Percentiles rank a stretch among this genome's conserved stretches.
phyloP scores from a whole-genome alignment of 305 asterid species.

The Fraxinus sp. region DNA sequence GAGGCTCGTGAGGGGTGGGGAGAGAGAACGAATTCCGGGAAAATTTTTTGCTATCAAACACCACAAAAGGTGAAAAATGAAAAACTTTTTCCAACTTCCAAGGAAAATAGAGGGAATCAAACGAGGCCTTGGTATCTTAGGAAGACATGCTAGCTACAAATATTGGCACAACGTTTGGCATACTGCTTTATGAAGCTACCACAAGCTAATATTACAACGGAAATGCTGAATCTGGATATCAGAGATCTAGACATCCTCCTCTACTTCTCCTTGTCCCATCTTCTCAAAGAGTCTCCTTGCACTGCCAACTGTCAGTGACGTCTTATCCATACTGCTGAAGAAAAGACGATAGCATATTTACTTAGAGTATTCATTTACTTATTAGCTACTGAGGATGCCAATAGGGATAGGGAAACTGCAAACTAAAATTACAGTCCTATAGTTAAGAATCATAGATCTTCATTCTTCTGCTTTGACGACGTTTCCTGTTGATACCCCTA shows the following conservation, averaged over 20 bases:
- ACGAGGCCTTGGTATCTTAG: neutral
- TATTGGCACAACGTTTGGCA: neutral
- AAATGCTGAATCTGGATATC: neutral
- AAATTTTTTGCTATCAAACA: too few relatives aligned
- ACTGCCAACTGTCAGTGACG: slow-evolving; percentile 10
- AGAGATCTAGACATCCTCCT: neutral
- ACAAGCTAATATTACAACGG: slow-evolving; percentile 14
- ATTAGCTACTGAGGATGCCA: slow-evolving; percentile 7
- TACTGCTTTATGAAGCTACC: neutral
- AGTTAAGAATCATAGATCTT: slow-evolving; percentile 22
- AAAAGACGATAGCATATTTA: slow-evolving; percentile 9
- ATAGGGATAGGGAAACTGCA: neutral
- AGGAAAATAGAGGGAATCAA: too few relatives aligned
- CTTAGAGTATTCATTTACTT: slow-evolving; percentile 21
- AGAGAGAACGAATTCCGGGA: too few relatives aligned
- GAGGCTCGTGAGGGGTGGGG: too few relatives aligned
- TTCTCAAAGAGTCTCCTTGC: slow-evolving; percentile 4
- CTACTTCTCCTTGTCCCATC: neutral
- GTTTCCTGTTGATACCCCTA: slow-evolving; percentile 39
- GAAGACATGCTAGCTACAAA: neutral
- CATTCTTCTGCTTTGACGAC: slow-evolving; percentile 34
- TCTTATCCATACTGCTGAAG: slow-evolving; percentile 6
- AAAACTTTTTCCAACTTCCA: too few relatives aligned
- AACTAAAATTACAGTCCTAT: neutral
- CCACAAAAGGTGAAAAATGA: too few relatives aligned